These are phyloP conservation scores for Alternaria sp. DNA, from an alignment of 2,329 filamentous ascomycete species.

Conservation along the genomic window DNA sequence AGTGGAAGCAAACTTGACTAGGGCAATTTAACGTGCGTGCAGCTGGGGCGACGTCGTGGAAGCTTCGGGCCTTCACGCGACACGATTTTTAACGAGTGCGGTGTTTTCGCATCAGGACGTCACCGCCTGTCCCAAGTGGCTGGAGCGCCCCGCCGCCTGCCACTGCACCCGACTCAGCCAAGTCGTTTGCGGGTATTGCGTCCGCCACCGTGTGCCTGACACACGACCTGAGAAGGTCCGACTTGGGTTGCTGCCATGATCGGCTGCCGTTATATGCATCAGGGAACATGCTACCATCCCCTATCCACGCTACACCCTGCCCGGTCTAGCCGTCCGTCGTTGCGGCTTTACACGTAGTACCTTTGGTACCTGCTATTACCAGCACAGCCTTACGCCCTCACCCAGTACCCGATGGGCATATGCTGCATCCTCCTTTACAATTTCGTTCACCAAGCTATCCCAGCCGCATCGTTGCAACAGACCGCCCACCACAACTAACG, in stretches of 20 bases:
- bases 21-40: constrained; percentile 5
- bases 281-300: not conserved
- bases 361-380: constrained; percentile 1
- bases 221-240: not conserved
- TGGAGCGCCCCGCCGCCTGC: constrained; percentile 17
- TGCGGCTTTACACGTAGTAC: not conserved
- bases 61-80: constrained; percentile 28
- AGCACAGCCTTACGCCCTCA: not conserved
- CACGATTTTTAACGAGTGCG: constrained; percentile 29
- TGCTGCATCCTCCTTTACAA: not conserved
- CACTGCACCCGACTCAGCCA: constrained; percentile 11
- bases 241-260: constrained; percentile 4
- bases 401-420: not conserved
- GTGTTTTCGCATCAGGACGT: constrained; percentile 28
- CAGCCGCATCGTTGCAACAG: not conserved
- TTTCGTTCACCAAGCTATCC: not conserved
- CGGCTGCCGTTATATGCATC: constrained; percentile 2
- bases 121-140: constrained; percentile 26
- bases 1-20: constrained; percentile 7
- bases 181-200: not conserved
- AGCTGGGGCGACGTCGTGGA: constrained; percentile 14
- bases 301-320: not conserved
- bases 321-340: not conserved
- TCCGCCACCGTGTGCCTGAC: constrained; percentile 1
- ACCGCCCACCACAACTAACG: not conserved